Conservation (phyloP, 768 basidiomycete species). For the Boletus rubescentipes region DNA sequence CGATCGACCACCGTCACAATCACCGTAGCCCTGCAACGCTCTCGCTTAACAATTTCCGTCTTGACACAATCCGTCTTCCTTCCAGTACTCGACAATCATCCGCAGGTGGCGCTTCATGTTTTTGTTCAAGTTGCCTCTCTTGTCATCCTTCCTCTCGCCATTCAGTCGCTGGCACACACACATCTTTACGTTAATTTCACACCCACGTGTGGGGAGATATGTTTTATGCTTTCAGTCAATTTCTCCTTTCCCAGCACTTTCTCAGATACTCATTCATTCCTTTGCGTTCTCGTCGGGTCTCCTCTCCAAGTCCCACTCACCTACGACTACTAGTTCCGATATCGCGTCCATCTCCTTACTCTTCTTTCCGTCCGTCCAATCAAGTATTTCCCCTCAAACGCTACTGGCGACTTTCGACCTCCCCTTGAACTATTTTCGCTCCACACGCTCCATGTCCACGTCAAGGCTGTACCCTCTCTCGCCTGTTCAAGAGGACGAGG, state of each 20-base stretch:
- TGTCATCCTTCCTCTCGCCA: neutral
- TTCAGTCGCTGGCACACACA: neutral
- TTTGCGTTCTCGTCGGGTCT: neutral
- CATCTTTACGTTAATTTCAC: conserved; percentile 16
- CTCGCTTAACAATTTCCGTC: conserved; percentile 13
- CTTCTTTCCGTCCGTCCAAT: neutral
- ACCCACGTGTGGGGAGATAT: conserved; percentile 6
- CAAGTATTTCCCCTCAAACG: neutral
- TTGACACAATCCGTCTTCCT: neutral
- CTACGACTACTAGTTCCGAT: neutral
- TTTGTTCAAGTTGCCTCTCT: neutral
- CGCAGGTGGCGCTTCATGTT: conserved; percentile 3
- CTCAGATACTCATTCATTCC: neutral
- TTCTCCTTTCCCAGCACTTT: conserved; percentile 4
- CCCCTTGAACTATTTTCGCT: no score
- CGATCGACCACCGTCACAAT: conserved; percentile 10
- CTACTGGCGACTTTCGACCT: neutral
- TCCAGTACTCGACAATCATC: conserved; percentile 6
- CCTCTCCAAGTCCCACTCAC: neutral
- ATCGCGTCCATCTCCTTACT: neutral
- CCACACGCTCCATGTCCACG: no score
- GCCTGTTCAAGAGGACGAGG: neutral
- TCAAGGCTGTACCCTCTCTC: neutral
- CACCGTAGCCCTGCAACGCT: neutral
- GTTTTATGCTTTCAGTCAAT: neutral